Evolutionary conservation across 164 flowering plant species (phyloP), one percentile per base, ranked within the genome.

Genomic region (Liquidambar formosana): DNA sequence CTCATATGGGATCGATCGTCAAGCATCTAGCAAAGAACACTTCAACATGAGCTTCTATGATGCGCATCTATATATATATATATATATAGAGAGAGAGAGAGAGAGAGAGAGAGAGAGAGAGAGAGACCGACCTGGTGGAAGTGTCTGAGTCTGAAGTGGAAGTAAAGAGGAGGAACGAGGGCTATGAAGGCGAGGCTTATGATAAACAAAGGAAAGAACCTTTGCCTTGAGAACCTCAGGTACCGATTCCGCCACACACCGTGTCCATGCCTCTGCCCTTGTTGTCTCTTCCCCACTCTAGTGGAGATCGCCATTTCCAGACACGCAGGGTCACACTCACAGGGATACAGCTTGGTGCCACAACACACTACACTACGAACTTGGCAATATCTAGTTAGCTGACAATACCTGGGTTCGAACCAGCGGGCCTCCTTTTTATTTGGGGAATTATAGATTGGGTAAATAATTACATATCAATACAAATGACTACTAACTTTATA

Each of bases 91-190:
- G 25, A 62, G 47, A 8, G 48, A n/a, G n/a, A n/a, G n/a, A n/a
- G n/a, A n/a, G n/a, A n/a, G n/a, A 63, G 59, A 27, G 28, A 57
- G 18, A 28, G 33, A 64, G 62, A 56, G 43, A 22, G 63, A 38
- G 1, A 23, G 43, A 22, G 26, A 19, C 19, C 28, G 23, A 89
- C 97, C 90, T 87, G 84, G 28, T 79, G 83, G 65, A 90, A 80
- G 66, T 84, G 88, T 27, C 80, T 79, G 77, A 94, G 90, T 23
- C 78, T 71, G 83, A 92, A 85, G 67, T 89, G 97, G 85, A 94
- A 86, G 90, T 79, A 89, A 62, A 90, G 16, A 10, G 96, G 96
- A 59, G 98, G 95, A 46, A 83, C 26, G 27, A 90, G 26, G 52
- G 96, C 92, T 44, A 92, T 19, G 71, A 89, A 57, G 8, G 80